Base-by-base conservation (phyloP, 306 rosid species). In the Gleditsia sinensis region DNA sequence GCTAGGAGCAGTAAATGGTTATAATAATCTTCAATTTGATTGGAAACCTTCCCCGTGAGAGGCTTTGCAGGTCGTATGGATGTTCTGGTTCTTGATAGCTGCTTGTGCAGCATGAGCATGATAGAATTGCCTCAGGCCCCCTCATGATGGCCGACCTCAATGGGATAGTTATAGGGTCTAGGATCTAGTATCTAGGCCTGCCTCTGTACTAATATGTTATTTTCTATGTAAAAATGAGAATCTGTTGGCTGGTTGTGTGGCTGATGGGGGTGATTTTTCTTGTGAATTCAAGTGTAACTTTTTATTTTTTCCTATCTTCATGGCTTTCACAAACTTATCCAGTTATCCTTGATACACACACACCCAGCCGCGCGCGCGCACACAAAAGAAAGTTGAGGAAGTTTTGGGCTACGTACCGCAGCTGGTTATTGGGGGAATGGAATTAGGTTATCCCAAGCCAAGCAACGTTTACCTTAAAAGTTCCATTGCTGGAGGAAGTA, bases 11-110 rank as follows among this genome's bases (percentile, higher is more conserved):
- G 95, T 78, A 53, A 92, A 90, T 48, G 86, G 97, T 61, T 95
- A 80, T 78, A 92, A 72, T 67, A 95, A 83, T 87, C 87, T 90
- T 84, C 97, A 86, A 82, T 94, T 80, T 78, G 99, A 90, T 80
- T 95, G 98, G 94, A 95, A 89, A 80, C 59, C 89, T 14, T 88
- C 96, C 21, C 95, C 95, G 25, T 90, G 89, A 91, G 78, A 68
- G 75, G 81, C 75, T 75, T 60, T 37, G 7, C 79, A 60, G 79
- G 72, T 72, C 76, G 60, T 62, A 58, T 58, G 71, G 66, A 32
- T 56, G 79, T 69, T 80, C 51, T 42, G 75, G 79, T 67, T 83
- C 70, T 73, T 60, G 51, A 51, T 1, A 56, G 93, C 82, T 86
- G 91, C 85, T 73, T 84, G 61, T 77, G 90, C 89, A 65, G 90